Base-by-base conservation (phyloP, 768 basidiomycete species). In the Sutorius australiensis region DNA sequence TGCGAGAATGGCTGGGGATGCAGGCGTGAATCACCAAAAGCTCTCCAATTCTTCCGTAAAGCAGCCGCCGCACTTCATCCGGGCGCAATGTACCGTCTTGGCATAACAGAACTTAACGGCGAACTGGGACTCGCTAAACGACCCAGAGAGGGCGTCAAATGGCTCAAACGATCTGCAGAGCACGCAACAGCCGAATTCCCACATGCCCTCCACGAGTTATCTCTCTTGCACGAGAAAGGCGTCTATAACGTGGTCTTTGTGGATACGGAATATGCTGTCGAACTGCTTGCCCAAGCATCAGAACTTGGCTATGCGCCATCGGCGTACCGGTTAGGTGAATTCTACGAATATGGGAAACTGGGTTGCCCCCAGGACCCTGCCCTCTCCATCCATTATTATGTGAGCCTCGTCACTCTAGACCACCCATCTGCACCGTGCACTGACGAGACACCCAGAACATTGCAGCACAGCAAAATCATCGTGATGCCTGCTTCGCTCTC, bases 1-100 rank as follows among this genome's bases (percentile, higher is more conserved):
- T 97, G 92, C 71, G 97, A 99, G 78, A 95, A 98, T 62, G 97
- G 95, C 28, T 98, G 95, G 97, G 97, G 97, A 6, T 95, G 93
- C 68, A 78, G 95, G 46, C 81, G 93, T 13, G 97, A 98, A 71
- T 86, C 83, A 16, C 85, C 86, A 40, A 98, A 98, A 65, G 93
- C 95, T 0, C 72, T 98, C 33, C 86, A 89, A 51, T 97, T 94
- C 75, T 98, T 87, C 75, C 84, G 89, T 53, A 98, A 97, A 71
- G 92, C 95, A 7, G 92, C 87, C 0, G 92, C 94, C 0, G 84
- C 92, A 1, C 79, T 87, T 12, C 95, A 98, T 60, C 93, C 94
- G 0, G 93, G 92, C 14, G 91, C 97, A 1, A 90, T 98, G 86
- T 98, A 98, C 69, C 88, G 97, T 14, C 83, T 99, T 24, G 97